phyloP scores from a whole-genome alignment of 495 filamentous ascomycete genomes.

The Physcia stellaris region DNA sequence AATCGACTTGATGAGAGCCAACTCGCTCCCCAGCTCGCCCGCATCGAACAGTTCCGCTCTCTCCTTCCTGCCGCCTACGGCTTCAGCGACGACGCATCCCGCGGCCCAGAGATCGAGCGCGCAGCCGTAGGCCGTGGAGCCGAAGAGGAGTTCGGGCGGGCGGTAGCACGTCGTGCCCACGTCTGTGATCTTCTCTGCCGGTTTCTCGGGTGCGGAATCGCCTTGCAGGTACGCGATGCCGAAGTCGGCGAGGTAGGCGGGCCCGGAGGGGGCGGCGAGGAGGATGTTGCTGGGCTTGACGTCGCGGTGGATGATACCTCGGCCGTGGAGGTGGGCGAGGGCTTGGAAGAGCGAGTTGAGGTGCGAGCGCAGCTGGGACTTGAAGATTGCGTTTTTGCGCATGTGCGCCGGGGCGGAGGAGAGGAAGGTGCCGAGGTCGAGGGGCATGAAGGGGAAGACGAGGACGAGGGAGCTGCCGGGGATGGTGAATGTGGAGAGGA shows the following conservation, averaged over 20 bases:
- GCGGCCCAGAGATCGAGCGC: conserved; percentile 82
- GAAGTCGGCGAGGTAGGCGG: conserved; percentile 76
- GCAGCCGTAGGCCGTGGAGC: conserved; percentile 52
- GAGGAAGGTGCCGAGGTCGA: conserved; percentile 54
- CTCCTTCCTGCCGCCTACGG: conserved; percentile 27
- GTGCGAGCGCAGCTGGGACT: conserved; percentile 30
- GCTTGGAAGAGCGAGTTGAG: conserved; percentile 59
- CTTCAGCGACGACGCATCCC: conserved; percentile 67
- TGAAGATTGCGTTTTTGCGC: conserved; percentile 12
- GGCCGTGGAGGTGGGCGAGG: conserved; percentile 54
- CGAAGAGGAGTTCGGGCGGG: conserved; percentile 83
- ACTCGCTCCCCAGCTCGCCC: conserved; percentile 79
- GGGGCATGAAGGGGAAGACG: conserved; percentile 70
- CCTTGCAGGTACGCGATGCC: conserved; percentile 72
- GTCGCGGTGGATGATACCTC: conserved; percentile 80
- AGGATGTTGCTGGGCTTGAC: conserved; percentile 88
- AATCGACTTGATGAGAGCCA: conserved; percentile 78
- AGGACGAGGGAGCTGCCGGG: conserved; percentile 59
- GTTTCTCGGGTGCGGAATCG: conserved; percentile 46
- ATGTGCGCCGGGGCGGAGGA: conserved; percentile 26
- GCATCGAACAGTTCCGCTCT: conserved; percentile 59
- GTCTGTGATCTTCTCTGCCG: conserved; percentile 67
- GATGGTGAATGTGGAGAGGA: conserved; percentile 58
- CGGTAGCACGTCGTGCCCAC: conserved; percentile 88
- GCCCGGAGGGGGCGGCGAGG: conserved; percentile 49